Percentiles rank a stretch among this genome's conserved stretches.
phyloP scores from a whole-genome alignment of 352 stramenopile genomes.

The Phytopythium montanum region DNA sequence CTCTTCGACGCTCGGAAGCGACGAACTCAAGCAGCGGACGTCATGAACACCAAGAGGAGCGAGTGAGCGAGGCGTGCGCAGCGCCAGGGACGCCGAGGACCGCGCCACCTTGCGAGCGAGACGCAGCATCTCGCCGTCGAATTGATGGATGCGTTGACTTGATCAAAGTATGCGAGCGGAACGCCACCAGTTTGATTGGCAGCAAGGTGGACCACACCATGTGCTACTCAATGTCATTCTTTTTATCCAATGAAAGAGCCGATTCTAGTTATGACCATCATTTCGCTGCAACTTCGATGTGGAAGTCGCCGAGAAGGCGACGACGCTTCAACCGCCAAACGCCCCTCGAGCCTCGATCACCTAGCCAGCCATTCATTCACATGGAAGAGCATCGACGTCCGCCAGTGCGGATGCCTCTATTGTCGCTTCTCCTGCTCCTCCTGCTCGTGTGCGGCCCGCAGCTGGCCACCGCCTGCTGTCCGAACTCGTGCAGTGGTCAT shows the following conservation, averaged over 20 bases:
- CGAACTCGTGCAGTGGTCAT: constrained; percentile 56
- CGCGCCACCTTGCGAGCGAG: not conserved
- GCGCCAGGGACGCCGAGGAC: not conserved
- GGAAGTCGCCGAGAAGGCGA: no score
- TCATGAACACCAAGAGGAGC: not conserved
- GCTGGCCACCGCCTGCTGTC: constrained; percentile 35
- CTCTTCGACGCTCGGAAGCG: constrained; percentile 23
- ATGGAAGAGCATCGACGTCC: not conserved
- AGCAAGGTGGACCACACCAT: not conserved
- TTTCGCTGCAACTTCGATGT: no score
- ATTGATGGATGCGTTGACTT: not conserved
- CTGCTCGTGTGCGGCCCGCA: constrained; percentile 5
- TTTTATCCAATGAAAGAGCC: no score
- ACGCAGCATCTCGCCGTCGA: constrained; percentile 1
- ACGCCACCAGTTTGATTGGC: not conserved
- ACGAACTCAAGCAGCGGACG: constrained; percentile 16
- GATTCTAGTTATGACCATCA: no score
- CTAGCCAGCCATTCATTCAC: no score
- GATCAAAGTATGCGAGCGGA: not conserved
- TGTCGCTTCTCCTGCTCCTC: constrained; percentile 13
- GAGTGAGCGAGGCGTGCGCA: not conserved
- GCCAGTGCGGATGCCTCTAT: not conserved
- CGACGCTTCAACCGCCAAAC: no score
- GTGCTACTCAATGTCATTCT: no score
- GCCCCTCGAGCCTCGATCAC: no score